Conservation (phyloP, 768 basidiomycete species). For the Plicaturopsis crispa region DNA sequence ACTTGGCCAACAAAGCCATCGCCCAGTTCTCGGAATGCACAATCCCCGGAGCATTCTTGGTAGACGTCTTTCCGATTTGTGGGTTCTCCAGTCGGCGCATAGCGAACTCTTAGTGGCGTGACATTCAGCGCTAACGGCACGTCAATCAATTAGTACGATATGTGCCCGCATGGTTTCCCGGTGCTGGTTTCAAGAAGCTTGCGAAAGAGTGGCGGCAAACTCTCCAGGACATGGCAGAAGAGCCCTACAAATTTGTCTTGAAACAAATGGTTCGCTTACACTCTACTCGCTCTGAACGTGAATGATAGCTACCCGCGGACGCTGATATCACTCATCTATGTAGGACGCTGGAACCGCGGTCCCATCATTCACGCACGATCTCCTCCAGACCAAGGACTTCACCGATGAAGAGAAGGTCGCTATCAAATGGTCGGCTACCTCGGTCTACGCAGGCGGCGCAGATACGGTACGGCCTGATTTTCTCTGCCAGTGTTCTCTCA, state of each 20-base stretch:
- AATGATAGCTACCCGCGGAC: background rate
- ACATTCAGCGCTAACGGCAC: background rate
- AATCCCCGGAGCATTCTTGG: slow-evolving; percentile 17
- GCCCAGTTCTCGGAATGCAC: slow-evolving; percentile 15
- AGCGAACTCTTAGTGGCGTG: background rate
- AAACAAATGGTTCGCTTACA: slow-evolving; percentile 47
- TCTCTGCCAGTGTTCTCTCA: background rate
- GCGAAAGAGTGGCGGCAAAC: slow-evolving; percentile 48
- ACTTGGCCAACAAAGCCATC: slow-evolving; percentile 16
- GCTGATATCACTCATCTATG: slow-evolving; percentile 3
- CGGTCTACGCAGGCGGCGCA: slow-evolving; percentile 9
- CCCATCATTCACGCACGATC: slow-evolving; percentile 49
- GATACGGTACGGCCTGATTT: slow-evolving; percentile 14
- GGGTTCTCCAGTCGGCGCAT: background rate
- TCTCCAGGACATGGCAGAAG: slow-evolving; percentile 46
- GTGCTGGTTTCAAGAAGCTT: slow-evolving; percentile 46
- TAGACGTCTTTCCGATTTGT: slow-evolving; percentile 22
- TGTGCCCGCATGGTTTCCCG: slow-evolving; percentile 59
- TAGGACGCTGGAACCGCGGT: slow-evolving; percentile 53
- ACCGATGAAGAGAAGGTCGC: slow-evolving; percentile 14
- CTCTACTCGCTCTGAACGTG: background rate
- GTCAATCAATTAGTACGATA: slow-evolving; percentile 35
- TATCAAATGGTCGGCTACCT: slow-evolving; percentile 9
- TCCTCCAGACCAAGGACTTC: slow-evolving; percentile 44
- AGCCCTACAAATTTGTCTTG: slow-evolving; percentile 50